Conservation (phyloP, 345 rosid species). For the Camelina neglecta region DNA sequence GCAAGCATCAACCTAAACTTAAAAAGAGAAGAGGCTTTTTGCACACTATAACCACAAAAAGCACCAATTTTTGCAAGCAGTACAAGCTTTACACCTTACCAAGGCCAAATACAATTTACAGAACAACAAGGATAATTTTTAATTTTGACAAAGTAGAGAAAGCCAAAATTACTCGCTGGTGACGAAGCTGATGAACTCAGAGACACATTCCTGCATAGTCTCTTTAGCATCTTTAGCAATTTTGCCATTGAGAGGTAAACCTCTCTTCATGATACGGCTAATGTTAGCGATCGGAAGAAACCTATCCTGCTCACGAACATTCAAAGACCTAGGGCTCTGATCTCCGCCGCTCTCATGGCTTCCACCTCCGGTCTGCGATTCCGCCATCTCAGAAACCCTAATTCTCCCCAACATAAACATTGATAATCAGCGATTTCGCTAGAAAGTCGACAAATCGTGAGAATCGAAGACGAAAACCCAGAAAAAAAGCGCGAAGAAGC, state of each 20-base stretch:
- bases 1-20: neutral
- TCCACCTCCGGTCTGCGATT: conserved; percentile 60
- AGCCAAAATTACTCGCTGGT: conserved; percentile 60
- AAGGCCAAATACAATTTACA: neutral
- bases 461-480: neutral
- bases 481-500: conserved; percentile 2
- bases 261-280: conserved; percentile 76
- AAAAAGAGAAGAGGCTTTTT: neutral
- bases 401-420: neutral
- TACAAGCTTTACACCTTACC: neutral
- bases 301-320: conserved; percentile 68
- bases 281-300: conserved; percentile 75
- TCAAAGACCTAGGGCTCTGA: conserved; percentile 69
- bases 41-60: neutral
- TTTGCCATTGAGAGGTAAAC: conserved; percentile 68
- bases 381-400: conserved; percentile 56
- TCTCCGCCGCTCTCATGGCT: conserved; percentile 89
- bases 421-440: neutral
- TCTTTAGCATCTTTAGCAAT: conserved; percentile 78
- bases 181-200: conserved; percentile 76
- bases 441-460: conserved; percentile 13
- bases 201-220: conserved; percentile 76
- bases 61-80: neutral
- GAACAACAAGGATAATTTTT: neutral
- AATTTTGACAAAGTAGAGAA: neutral